Conservation (phyloP, 306 rosid genomes). For the Lathyrus oleraceus region DNA sequence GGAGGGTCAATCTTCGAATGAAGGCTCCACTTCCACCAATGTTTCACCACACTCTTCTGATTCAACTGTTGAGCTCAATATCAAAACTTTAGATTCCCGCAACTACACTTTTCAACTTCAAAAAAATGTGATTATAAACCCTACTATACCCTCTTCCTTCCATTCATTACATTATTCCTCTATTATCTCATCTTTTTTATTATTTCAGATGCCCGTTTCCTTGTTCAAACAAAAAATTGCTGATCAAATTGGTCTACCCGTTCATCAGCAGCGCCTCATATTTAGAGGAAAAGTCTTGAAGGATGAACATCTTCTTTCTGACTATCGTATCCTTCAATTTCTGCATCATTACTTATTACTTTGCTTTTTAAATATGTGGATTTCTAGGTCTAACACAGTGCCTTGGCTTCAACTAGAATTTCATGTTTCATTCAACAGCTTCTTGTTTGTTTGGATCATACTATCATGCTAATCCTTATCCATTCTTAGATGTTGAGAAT, state of each 20-base stretch:
- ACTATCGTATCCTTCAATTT: constrained; percentile 80
- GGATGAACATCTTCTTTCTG: constrained; percentile 80
- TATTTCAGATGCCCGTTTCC: constrained; percentile 74
- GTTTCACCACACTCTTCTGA: constrained; percentile 54
- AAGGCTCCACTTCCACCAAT: constrained; percentile 61
- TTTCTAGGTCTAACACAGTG: not conserved
- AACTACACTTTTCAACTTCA: constrained; percentile 73
- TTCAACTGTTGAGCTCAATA: constrained; percentile 74
- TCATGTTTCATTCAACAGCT: not conserved
- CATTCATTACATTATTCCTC: no score
- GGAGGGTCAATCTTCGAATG: constrained; percentile 66
- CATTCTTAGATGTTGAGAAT: constrained; percentile 74
- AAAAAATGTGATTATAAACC: constrained; percentile 37
- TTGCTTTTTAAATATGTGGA: constrained; percentile 12
- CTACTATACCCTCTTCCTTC: no score
- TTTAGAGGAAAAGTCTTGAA: constrained; percentile 96
- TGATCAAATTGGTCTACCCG: constrained; percentile 74
- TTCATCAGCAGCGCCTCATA: constrained; percentile 82
- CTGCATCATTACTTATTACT: not conserved
- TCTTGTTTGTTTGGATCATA: constrained; percentile 4
- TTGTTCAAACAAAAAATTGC: constrained; percentile 89
- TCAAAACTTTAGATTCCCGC: constrained; percentile 88
- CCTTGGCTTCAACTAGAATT: not conserved
- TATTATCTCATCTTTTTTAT: not conserved
- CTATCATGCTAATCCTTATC: constrained; percentile 51